Conservation (phyloP, 805 yeast genomes). For the Saturnispora serradocipensis region DNA sequence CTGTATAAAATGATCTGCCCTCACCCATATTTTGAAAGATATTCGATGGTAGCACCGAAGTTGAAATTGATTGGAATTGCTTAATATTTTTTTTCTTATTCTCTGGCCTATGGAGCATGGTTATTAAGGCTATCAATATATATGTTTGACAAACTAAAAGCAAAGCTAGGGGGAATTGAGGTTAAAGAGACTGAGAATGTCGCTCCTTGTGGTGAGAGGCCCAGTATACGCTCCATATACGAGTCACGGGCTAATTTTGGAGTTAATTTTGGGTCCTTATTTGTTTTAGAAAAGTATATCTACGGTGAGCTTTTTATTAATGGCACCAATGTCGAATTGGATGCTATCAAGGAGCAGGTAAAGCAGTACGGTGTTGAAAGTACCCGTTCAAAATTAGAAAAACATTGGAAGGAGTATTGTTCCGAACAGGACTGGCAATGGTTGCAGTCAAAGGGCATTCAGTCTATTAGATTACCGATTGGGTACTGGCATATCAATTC, state of each 20-base stretch:
- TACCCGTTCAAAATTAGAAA: conserved; percentile 44
- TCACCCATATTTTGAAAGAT: not conserved
- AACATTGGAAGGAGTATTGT: conserved; percentile 59
- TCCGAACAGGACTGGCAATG: conserved; percentile 72
- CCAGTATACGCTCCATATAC: conserved; percentile 40
- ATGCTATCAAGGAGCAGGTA: conserved; percentile 49
- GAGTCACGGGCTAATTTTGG: conserved; percentile 64
- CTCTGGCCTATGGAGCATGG: not conserved
- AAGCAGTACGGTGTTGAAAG: conserved; percentile 43
- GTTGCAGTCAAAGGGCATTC: conserved; percentile 59
- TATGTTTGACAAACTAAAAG: conserved; percentile 16
- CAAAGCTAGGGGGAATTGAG: conserved; percentile 2
- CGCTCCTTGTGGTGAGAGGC: conserved; percentile 28
- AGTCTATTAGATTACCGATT: conserved; percentile 74
- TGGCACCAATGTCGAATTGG: conserved; percentile 59
- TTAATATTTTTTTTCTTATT: not conserved
- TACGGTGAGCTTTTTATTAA: conserved; percentile 52
- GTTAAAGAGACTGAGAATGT: conserved; percentile 17
- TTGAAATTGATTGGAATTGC: not conserved
- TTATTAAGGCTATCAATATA: not conserved
- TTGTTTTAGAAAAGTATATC: conserved; percentile 76
- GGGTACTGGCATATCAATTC: conserved; percentile 91
- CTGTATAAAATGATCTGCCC: conserved; percentile 22
- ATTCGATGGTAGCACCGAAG: not conserved
- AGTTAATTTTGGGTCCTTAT: conserved; percentile 76